A percentile compares a stretch with the other conserved stretches of the same genome.
Conservation (phyloP, 75 land plant species). For the Chamaecyparis obtusa region DNA sequence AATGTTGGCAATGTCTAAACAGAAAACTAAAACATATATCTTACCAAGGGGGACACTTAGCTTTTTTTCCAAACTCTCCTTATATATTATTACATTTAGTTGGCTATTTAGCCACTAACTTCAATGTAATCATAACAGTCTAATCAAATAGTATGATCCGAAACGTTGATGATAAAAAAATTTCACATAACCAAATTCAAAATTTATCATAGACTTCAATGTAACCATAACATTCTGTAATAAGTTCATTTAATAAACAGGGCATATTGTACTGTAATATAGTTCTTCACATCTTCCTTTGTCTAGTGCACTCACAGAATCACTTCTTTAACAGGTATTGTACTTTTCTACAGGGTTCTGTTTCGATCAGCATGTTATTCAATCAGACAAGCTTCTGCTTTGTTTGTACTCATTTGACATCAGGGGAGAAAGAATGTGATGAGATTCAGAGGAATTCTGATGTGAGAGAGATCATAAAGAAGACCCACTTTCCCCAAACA, state of each 20-base stretch:
- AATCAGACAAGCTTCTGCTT: conserved; percentile 66
- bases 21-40: no score
- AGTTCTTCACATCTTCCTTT: not conserved
- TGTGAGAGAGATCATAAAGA: conserved; percentile 46
- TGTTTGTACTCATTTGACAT: conserved; percentile 54
- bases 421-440: conserved; percentile 58
- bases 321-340: not conserved
- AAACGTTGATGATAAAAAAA: no score
- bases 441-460: conserved; percentile 51
- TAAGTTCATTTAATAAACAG: not conserved
- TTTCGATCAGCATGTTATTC: conserved; percentile 58
- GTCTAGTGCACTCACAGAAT: not conserved
- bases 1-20: no score
- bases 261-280: not conserved
- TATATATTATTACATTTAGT: no score
- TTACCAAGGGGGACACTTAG: no score
- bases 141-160: no score
- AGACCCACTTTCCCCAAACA: conserved; percentile 36
- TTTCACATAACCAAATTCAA: no score
- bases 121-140: no score
- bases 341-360: conserved; percentile 36
- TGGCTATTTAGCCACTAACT: no score
- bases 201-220: no score
- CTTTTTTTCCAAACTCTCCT: no score
- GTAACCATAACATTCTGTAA: not conserved